Base-by-base conservation (phyloP, 176 grass and related monocot genomes). In the Melocanna baccifera region DNA sequence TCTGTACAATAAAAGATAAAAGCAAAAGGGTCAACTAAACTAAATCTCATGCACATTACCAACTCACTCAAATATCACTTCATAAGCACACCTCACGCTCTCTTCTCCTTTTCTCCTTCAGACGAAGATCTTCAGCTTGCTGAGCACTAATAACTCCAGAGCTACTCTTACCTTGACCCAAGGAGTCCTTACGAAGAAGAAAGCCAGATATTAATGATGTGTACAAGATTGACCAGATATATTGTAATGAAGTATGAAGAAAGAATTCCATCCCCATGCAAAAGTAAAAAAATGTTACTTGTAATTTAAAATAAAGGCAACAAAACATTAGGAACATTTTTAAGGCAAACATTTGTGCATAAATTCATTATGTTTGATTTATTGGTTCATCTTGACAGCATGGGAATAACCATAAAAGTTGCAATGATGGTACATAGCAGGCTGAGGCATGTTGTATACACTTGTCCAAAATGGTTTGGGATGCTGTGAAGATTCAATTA, bases 21-120 rank as follows among this genome's bases (percentile, higher is more conserved):
- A 67, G 18, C 47, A 19, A 86, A 75, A 46, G 74, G 20, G 52
- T 86, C 20, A 89, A 86, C 1, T 37, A 85, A 80, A 73, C 72
- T 16, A 37, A 73, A 26, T 39, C 45, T n/a, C 58, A 51, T 51
- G 67, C 29, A 30, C 18, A 85, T 26, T 69, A 55, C 69, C 39
- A 75, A 61, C 19, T 53, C 34, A 70, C 7, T 71, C 7, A 89
- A 39, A 80, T 51, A 69, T 69, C 70, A 67, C 22, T 57, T 34
- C 36, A 63, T 68, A 76, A 87, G 32, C 75, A 81, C 61, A 94
- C 95, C 91, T 98, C 93, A 48, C 65, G 87, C 74, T 98, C 96
- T 74, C 87, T 88, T 91, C 72, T 95, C 75, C 78, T 91, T 84
- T 95, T 95, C 87, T 98, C 96, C 86, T 98, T 95, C 67, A 90